Percentiles rank a stretch among this genome's conserved stretches.
phyloP scores from a whole-genome alignment of 1,139 yeast species.

The Suhomyces anneliseae region DNA sequence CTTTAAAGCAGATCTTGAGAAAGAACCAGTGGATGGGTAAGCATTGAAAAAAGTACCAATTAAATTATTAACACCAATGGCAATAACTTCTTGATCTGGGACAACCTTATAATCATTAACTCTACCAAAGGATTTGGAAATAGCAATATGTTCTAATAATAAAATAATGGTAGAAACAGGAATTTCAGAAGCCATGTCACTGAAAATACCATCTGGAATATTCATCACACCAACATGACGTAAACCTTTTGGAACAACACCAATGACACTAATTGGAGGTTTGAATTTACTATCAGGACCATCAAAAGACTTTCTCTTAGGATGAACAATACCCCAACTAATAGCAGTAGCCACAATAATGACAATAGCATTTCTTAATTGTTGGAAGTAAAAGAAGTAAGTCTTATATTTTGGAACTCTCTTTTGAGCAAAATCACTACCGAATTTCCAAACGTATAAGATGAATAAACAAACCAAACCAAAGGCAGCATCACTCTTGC shows the following conservation, averaged over 20 bases:
- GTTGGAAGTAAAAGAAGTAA: constrained; percentile 67
- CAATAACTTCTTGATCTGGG: constrained; percentile 92
- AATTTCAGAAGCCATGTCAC: constrained; percentile 68
- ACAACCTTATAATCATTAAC: constrained; percentile 85
- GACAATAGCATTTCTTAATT: constrained; percentile 78
- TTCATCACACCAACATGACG: constrained; percentile 72
- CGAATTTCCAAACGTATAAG: constrained; percentile 67
- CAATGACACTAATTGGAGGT: constrained; percentile 63
- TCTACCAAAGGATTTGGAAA: constrained; percentile 90
- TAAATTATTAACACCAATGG: constrained; percentile 89
- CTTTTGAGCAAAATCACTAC: constrained; percentile 57
- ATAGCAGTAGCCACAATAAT: constrained; percentile 76
- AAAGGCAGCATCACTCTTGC: constrained; percentile 82
- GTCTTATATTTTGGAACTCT: constrained; percentile 61
- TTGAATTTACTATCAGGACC: constrained; percentile 34
- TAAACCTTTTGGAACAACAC: constrained; percentile 80
- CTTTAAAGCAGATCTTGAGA: constrained; percentile 90
- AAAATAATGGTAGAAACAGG: constrained; percentile 85
- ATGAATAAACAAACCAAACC: constrained; percentile 74
- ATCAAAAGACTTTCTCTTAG: constrained; percentile 37
- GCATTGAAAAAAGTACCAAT: constrained; percentile 91
- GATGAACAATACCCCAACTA: constrained; percentile 56
- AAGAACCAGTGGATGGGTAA: constrained; percentile 95
- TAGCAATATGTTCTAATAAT: constrained; percentile 89
- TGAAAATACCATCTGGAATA: constrained; percentile 61